Base-by-base conservation (phyloP, 768 basidiomycete genomes). In the Auricularia cornea region DNA sequence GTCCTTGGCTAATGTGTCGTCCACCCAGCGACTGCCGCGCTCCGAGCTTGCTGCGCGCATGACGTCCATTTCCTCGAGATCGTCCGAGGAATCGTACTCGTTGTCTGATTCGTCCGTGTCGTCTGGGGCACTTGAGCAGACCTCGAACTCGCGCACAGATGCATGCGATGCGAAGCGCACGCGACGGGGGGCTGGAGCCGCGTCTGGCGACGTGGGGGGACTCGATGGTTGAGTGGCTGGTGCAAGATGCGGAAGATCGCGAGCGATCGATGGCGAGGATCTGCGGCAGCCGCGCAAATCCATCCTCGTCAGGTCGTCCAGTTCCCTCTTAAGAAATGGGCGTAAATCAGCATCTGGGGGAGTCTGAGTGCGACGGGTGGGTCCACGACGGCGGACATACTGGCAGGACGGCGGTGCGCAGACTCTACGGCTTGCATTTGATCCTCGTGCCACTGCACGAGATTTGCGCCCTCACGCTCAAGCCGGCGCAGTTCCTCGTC, bases 361-460 rank as follows among this genome's bases (percentile, higher is more conserved):
- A 6, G 35, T 35, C 14, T 8, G 35, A 35, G 35, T 8, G 10
- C 35, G 14, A 14, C 35, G 14, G 35, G 10, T 14, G 35, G 35
- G n/a, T n/a, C 35, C 6, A 35, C 6, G 35, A 35, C 6, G 35
- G 10, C 14, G 44, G 20, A 48, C 44, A 6, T 23, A 48, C 44
- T 48, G 44, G 44, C 44, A 20, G 44, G 44, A 6, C 18, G 11
- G 16, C 44, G 10, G 23, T 5, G 5, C 5, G 44, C 44, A 48
- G 23, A 5, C 11, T 5, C 16, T 5, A 48, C 18, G 18, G 44
- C 44, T 14, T 8, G 5, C 11, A 18, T 20, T 59, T 79, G 74
- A 3, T 62, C 35, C 0, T 70, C 66, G 62, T 71, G 77, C 76
- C 77, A 80, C 0, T 63, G 54, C 31, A 72, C 75, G 0, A 79